A percentile compares a stretch with the other conserved stretches of the same genome.
Conservation (phyloP, 1,284 basidiomycete genomes). For the Tilletia caries region DNA sequence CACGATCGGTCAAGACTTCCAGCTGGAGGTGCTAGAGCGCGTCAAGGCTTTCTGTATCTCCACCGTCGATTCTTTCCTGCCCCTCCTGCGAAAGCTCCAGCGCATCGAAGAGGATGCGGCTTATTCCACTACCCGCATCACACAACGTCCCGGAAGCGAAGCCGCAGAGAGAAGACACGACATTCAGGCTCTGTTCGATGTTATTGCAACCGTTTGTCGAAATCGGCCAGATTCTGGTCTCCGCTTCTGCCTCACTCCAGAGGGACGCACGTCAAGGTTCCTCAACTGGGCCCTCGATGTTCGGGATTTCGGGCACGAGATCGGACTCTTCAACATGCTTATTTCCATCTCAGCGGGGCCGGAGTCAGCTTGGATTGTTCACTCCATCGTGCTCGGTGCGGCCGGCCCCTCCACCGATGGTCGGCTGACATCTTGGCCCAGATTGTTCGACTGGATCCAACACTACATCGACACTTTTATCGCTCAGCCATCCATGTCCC, state of each 20-base stretch:
- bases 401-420: slow-evolving; percentile 25
- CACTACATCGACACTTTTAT: slow-evolving; percentile 49
- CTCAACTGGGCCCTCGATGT: slow-evolving; percentile 51
- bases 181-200: slow-evolving; percentile 51
- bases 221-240: slow-evolving; percentile 44
- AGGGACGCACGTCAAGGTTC: slow-evolving; percentile 43
- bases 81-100: slow-evolving; percentile 48
- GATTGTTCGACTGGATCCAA: slow-evolving; percentile 50
- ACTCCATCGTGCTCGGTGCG: slow-evolving; percentile 17
- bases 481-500: background rate
- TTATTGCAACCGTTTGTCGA: slow-evolving; percentile 43
- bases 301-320: slow-evolving; percentile 47
- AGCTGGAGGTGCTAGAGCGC: slow-evolving; percentile 48
- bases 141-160: slow-evolving; percentile 32
- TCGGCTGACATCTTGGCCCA: slow-evolving; percentile 46
- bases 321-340: slow-evolving; percentile 50
- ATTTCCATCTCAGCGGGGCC: slow-evolving; percentile 41
- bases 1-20: slow-evolving; percentile 25
- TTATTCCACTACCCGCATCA: slow-evolving; percentile 32
- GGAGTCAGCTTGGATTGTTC: slow-evolving; percentile 44
- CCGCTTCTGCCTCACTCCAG: slow-evolving; percentile 42
- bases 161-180: slow-evolving; percentile 42
- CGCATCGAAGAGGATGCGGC: slow-evolving; percentile 51
- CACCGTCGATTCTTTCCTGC: slow-evolving; percentile 39
- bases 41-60: slow-evolving; percentile 38